Evolutionary conservation across 176 grass and related monocot genomes (phyloP).

Genomic region (Cymbopogon citratus): DNA sequence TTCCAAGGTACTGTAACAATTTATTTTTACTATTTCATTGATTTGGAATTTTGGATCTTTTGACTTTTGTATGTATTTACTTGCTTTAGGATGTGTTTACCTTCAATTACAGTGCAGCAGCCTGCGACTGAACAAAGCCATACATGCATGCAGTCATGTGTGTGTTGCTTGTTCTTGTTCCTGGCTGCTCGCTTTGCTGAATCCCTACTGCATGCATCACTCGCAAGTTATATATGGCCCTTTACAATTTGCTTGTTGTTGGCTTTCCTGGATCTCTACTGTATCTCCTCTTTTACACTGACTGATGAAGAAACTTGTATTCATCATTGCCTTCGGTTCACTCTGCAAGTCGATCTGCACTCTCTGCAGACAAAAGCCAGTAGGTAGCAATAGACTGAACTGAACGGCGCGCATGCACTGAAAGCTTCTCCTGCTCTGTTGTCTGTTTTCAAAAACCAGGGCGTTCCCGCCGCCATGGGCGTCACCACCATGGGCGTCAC

Average conservation of each 20-base stretch:
- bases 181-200: neutral
- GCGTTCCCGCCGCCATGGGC: slow-evolving; percentile 48
- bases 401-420: no score
- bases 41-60: no score
- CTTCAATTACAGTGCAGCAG: neutral
- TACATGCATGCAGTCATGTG: no score
- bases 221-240: neutral
- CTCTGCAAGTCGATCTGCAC: no score
- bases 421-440: neutral
- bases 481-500: slow-evolving; percentile 50
- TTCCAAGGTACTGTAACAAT: slow-evolving; percentile 9
- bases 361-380: no score
- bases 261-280: slow-evolving; percentile 17
- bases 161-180: neutral
- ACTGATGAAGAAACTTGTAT: no score
- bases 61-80: no score
- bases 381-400: no score
- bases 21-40: no score
- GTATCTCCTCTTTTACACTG: no score
- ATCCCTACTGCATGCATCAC: neutral
- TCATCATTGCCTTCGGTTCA: no score
- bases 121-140: neutral
- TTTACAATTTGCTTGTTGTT: slow-evolving; percentile 6
- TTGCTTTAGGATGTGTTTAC: neutral
- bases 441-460: neutral